phyloP scores from a whole-genome alignment of 192 early-diverging fungal species.

The Jimgerdemannia flammicorona region DNA sequence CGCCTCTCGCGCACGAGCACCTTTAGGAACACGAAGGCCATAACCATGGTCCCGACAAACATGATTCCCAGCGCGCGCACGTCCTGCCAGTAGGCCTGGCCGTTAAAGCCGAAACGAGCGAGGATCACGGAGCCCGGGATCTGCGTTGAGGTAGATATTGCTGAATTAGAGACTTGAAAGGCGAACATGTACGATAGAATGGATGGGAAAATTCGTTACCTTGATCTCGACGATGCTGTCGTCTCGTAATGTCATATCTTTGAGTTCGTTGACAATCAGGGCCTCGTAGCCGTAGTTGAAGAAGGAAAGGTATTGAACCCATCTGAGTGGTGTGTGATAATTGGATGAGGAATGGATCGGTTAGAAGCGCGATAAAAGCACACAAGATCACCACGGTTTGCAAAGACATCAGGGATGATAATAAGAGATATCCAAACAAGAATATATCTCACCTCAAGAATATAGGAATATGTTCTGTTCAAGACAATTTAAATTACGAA shows the following conservation, averaged over 20 bases:
- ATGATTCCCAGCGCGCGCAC: constrained; percentile 10
- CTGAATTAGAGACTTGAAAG: background rate
- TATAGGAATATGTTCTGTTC: constrained; percentile 26
- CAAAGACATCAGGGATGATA: too few relatives aligned
- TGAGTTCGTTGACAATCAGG: constrained; percentile 61
- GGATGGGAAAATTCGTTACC: background rate
- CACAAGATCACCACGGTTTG: too few relatives aligned
- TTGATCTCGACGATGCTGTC: constrained; percentile 32
- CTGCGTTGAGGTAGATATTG: background rate
- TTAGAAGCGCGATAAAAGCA: too few relatives aligned
- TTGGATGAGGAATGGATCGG: too few relatives aligned
- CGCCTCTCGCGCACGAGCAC: constrained; percentile 26
- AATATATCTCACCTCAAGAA: constrained; percentile 22
- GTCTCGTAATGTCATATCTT: constrained; percentile 27
- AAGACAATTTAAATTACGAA: background rate
- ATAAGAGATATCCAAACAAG: too few relatives aligned
- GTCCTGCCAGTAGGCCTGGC: constrained; percentile 31
- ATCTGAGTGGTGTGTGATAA: constrained; percentile 17
- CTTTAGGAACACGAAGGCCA: constrained; percentile 24
- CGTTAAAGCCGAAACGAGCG: constrained; percentile 30
- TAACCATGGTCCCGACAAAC: constrained; percentile 9
- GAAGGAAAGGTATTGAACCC: constrained; percentile 69
- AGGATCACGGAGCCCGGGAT: constrained; percentile 32
- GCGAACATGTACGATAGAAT: background rate
- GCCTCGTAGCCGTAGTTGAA: constrained; percentile 76